These are phyloP conservation scores for Poronia punctata DNA, from an alignment of 495 filamentous ascomycete species.

Conservation along the genomic window DNA sequence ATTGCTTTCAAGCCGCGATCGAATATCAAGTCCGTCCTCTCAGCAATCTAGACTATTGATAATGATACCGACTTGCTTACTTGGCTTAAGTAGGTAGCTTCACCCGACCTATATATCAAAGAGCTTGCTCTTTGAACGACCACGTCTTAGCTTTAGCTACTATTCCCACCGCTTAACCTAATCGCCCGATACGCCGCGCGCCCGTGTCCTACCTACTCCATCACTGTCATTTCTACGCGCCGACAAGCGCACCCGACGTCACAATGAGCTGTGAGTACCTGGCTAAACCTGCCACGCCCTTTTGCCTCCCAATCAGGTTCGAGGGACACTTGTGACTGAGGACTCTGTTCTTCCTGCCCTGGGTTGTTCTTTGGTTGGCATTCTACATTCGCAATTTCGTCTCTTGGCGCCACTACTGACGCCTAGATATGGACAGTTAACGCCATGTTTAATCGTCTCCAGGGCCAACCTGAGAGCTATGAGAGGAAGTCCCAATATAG, in stretches of 20 bases:
- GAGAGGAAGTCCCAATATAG: slow-evolving; percentile 94
- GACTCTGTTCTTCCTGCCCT: too few relatives aligned
- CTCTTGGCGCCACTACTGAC: too few relatives aligned
- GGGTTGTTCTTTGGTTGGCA: too few relatives aligned
- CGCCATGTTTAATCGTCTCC: slow-evolving; percentile 93
- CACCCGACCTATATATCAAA: too few relatives aligned
- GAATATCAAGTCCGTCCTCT: too few relatives aligned
- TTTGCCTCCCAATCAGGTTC: slow-evolving; percentile 3
- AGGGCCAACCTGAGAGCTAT: slow-evolving; percentile 95
- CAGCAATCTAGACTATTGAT: too few relatives aligned
- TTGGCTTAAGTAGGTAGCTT: too few relatives aligned
- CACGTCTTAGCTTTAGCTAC: too few relatives aligned
- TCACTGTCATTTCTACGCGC: neutral
- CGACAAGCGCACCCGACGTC: slow-evolving; percentile 19
- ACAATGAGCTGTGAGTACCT: slow-evolving; percentile 29
- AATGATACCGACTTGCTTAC: too few relatives aligned
- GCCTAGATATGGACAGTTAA: slow-evolving; percentile 51
- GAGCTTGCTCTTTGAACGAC: too few relatives aligned
- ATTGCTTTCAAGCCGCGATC: too few relatives aligned
- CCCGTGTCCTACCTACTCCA: neutral
- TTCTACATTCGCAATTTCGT: too few relatives aligned
- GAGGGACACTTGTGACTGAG: neutral
- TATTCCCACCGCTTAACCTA: neutral
- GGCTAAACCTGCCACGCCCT: slow-evolving; percentile 2
- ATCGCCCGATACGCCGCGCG: neutral